Evolutionary conservation across 148 eudicot genomes (phyloP).

Genomic region (Chenopodium suecicum): DNA sequence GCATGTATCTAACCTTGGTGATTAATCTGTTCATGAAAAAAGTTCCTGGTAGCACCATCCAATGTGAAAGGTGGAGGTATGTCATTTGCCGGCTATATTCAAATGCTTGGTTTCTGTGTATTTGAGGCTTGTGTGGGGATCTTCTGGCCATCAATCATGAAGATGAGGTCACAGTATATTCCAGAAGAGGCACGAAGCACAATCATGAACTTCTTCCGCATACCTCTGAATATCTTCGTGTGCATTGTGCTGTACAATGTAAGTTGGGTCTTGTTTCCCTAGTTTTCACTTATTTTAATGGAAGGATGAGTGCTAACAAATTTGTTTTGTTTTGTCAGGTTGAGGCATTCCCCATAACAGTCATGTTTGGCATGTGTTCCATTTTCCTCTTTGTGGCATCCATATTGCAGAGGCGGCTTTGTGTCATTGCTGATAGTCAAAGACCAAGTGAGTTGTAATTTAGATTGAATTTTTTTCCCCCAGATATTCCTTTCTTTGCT

Average conservation of each 20-base stretch:
- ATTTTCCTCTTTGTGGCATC: slow-evolving; percentile 89
- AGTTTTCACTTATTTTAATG: background rate
- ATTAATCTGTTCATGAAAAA: slow-evolving; percentile 29
- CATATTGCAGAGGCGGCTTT: slow-evolving; percentile 79
- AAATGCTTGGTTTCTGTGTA: slow-evolving; percentile 55
- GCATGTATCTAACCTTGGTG: slow-evolving; percentile 16
- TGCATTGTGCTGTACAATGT: slow-evolving; percentile 96
- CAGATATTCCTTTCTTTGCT: background rate
- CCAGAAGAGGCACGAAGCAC: slow-evolving; percentile 99
- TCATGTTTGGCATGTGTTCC: slow-evolving; percentile 99
- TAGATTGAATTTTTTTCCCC: background rate
- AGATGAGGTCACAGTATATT: slow-evolving; percentile 98
- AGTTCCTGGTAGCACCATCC: slow-evolving; percentile 72
- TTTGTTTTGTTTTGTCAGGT: slow-evolving; percentile 45
- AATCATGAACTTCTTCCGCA: slow-evolving; percentile 98
- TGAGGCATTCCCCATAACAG: slow-evolving; percentile 91
- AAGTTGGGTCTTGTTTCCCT: slow-evolving; percentile 24
- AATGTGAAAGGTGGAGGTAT: slow-evolving; percentile 68
- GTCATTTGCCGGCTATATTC: slow-evolving; percentile 62
- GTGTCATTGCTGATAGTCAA: slow-evolving; percentile 55
- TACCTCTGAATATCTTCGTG: slow-evolving; percentile 94
- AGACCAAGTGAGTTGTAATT: slow-evolving; percentile 65
- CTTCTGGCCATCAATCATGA: slow-evolving; percentile 70
- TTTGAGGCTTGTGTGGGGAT: slow-evolving; percentile 62
- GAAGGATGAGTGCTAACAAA: background rate